These are phyloP conservation scores for Russula compacta DNA, from an alignment of 768 basidiomycete species.

Conservation along the genomic window DNA sequence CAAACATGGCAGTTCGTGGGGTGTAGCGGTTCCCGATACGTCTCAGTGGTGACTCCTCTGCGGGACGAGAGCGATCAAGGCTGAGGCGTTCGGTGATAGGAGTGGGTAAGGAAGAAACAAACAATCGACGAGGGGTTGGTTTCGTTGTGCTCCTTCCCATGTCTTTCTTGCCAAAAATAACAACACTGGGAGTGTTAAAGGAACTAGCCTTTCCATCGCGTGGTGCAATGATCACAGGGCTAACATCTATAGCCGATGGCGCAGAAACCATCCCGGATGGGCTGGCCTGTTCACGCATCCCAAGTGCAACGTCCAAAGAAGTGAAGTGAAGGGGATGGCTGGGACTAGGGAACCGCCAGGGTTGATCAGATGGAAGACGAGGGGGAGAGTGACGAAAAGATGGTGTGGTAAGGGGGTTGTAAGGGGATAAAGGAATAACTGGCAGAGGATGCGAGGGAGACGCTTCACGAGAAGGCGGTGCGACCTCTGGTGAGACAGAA, in stretches of 20 bases:
- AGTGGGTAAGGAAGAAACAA: slow-evolving; percentile 29
- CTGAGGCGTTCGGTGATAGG: slow-evolving; percentile 27
- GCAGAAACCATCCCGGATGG: slow-evolving; percentile 25
- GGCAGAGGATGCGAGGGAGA: slow-evolving; percentile 25
- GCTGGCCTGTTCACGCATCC: slow-evolving; percentile 45
- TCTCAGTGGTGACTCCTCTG: slow-evolving; percentile 41
- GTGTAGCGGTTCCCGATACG: slow-evolving; percentile 8
- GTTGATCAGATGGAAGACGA: slow-evolving; percentile 67
- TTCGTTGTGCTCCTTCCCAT: slow-evolving; percentile 11
- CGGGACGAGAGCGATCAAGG: slow-evolving; percentile 23
- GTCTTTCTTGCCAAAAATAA: slow-evolving; percentile 19
- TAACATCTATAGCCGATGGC: slow-evolving; percentile 28
- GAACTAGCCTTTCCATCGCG: slow-evolving; percentile 31
- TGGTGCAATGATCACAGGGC: slow-evolving; percentile 27
- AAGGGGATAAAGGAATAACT: slow-evolving; percentile 56
- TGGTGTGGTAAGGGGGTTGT: slow-evolving; percentile 65
- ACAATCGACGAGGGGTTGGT: slow-evolving; percentile 34
- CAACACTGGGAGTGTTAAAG: slow-evolving; percentile 28
- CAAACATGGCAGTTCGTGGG: slow-evolving; percentile 20
- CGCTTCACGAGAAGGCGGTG: neutral
- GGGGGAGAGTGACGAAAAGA: slow-evolving; percentile 72
- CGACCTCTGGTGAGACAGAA: slow-evolving; percentile 11
- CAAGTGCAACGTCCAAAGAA: slow-evolving; percentile 54
- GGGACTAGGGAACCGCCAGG: slow-evolving; percentile 75
- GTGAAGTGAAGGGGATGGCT: slow-evolving; percentile 66